Percentiles rank a stretch among this genome's conserved stretches.
These are phyloP conservation scores for Podospora comata DNA, from an alignment of 495 filamentous ascomycete genomes.

Conservation along the genomic window DNA sequence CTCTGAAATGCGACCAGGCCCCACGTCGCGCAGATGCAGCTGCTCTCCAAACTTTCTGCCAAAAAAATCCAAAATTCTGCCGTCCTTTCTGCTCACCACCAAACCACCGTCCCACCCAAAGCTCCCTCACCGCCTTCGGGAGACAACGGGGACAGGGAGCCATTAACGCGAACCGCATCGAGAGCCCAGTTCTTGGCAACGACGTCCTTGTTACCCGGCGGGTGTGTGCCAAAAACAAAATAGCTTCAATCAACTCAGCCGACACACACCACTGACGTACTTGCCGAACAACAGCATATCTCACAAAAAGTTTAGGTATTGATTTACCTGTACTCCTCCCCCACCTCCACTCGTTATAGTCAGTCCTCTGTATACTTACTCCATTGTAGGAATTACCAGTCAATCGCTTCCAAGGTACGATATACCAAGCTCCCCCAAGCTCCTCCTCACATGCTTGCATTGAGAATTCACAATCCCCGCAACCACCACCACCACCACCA, in stretches of 20 bases:
- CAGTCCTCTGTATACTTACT: neutral
- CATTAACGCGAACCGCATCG: conserved; percentile 12
- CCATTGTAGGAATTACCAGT: neutral
- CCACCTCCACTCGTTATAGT: neutral
- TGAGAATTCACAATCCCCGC: neutral
- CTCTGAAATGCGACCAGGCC: conserved; percentile 2
- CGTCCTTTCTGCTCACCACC: conserved; percentile 16
- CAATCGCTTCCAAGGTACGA: neutral
- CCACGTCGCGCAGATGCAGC: conserved; percentile 7
- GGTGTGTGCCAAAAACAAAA: conserved; percentile 14
- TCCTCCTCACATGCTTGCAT: neutral
- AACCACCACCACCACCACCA: neutral
- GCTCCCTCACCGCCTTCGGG: conserved; percentile 40
- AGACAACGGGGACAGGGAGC: conserved; percentile 25
- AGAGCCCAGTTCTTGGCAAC: conserved; percentile 23
- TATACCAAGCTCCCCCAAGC: neutral
- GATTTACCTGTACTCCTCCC: neutral
- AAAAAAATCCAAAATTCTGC: conserved; percentile 42
- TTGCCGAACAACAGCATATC: neutral
- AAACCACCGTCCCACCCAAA: neutral
- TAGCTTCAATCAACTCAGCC: conserved; percentile 17
- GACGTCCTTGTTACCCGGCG: conserved; percentile 7
- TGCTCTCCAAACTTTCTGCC: conserved; percentile 11
- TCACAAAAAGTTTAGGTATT: neutral
- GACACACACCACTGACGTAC: neutral